Percentiles rank a stretch among this genome's conserved stretches.
phyloP scores from a whole-genome alignment of 2,329 filamentous ascomycete species.

The Colletotrichum abscissum region DNA sequence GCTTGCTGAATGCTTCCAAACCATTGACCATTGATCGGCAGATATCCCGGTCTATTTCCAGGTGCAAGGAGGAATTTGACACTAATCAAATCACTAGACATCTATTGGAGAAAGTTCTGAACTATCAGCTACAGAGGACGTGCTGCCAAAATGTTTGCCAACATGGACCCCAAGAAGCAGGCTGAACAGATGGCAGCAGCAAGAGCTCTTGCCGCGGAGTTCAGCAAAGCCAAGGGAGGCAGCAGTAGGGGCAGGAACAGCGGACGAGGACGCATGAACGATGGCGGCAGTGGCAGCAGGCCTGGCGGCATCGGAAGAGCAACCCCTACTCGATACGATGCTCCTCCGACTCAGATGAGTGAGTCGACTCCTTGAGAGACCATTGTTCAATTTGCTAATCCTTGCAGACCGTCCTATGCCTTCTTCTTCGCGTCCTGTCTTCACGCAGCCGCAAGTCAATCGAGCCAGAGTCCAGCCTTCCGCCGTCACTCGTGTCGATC shows the following conservation, averaged over 20 bases:
- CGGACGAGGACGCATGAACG: not conserved
- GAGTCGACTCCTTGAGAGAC: not conserved
- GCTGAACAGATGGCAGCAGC: slow-evolving; percentile 5
- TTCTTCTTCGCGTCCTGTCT: not conserved
- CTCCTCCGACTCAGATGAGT: not conserved
- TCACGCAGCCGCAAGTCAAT: not conserved
- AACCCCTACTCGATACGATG: not conserved
- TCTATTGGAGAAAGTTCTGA: not conserved
- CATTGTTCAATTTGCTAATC: not conserved
- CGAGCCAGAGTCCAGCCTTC: not conserved
- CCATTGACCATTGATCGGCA: not conserved
- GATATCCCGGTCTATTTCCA: not conserved
- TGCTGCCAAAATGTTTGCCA: not conserved
- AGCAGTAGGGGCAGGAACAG: not conserved
- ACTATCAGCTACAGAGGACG: not conserved
- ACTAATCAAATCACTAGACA: not conserved
- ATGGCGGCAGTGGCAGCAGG: not conserved
- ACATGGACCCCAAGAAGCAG: not conserved
- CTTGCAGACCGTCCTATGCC: not conserved
- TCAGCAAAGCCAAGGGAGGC: not conserved
- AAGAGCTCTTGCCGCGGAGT: not conserved
- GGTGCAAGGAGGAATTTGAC: not conserved
- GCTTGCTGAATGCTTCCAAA: not conserved
- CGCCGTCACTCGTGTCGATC: not conserved
- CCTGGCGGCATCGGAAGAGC: not conserved